Evolutionary conservation across 2,329 filamentous ascomycete genomes (phyloP).

Genomic region (Rutstroemia sydowiana): DNA sequence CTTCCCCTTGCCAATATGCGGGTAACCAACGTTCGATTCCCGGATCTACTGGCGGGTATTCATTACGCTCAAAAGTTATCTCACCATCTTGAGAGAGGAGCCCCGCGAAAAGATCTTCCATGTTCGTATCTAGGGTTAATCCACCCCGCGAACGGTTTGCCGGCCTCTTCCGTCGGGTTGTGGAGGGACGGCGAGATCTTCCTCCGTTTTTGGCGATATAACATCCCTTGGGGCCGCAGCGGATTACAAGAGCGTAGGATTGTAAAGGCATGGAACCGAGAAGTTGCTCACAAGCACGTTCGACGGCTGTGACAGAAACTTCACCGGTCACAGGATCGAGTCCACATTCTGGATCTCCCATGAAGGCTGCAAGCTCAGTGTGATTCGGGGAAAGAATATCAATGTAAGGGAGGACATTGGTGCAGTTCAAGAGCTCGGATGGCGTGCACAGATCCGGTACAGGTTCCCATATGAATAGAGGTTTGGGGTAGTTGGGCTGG

Average conservation of each 20-base stretch:
- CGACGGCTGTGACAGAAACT: constrained; percentile 45
- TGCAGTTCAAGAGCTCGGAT: constrained; percentile 56
- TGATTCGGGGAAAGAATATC: constrained; percentile 75
- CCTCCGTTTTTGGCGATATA: constrained; percentile 43
- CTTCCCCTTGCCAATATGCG: constrained; percentile 52
- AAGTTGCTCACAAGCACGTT: constrained; percentile 55
- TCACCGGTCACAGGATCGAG: constrained; percentile 30
- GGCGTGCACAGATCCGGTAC: constrained; percentile 82
- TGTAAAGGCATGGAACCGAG: constrained; percentile 57
- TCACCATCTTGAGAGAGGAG: constrained; percentile 48
- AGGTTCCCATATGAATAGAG: constrained; percentile 89
- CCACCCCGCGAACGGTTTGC: constrained; percentile 39
- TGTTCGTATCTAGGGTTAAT: constrained; percentile 52
- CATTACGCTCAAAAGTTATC: constrained; percentile 33
- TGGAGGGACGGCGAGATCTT: constrained; percentile 15
- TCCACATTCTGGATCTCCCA: constrained; percentile 48
- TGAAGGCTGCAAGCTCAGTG: constrained; percentile 78
- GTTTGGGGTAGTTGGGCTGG: constrained; percentile 37
- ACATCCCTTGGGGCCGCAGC: constrained; percentile 66
- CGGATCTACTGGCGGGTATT: constrained; percentile 44
- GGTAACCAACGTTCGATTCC: constrained; percentile 67
- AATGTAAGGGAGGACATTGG: constrained; percentile 53
- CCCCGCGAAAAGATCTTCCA: constrained; percentile 54
- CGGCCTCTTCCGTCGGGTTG: constrained; percentile 18
- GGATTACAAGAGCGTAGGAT: constrained; percentile 60